phyloP scores from a whole-genome alignment of 805 yeast genomes.

The Ogataea haglerorum region DNA sequence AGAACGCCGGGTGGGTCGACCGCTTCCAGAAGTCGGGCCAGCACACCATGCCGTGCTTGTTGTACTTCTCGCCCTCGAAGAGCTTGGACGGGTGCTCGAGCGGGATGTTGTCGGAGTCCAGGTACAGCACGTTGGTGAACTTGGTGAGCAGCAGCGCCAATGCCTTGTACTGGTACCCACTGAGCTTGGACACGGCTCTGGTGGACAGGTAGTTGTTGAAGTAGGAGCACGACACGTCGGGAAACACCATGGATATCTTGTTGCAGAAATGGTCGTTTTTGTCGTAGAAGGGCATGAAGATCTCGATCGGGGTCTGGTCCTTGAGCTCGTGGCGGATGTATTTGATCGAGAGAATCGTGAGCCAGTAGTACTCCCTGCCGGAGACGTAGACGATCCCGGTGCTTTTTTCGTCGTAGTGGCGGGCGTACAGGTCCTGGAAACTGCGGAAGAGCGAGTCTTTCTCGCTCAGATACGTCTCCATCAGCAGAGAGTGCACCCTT shows the following conservation, averaged over 20 bases:
- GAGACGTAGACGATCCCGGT: constrained; percentile 32
- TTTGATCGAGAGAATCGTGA: constrained; percentile 31
- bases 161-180: constrained; percentile 49
- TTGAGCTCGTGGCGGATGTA: constrained; percentile 27
- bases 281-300: constrained; percentile 44
- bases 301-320: constrained; percentile 42
- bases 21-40: constrained; percentile 74
- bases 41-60: constrained; percentile 43
- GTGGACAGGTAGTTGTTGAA: constrained; percentile 34
- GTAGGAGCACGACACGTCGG: constrained; percentile 41
- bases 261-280: constrained; percentile 46
- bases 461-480: constrained; percentile 16
- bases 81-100: constrained; percentile 38
- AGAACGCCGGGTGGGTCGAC: constrained; percentile 55
- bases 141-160: constrained; percentile 44
- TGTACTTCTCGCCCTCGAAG: constrained; percentile 42
- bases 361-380: constrained; percentile 29
- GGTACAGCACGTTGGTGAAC: constrained; percentile 44
- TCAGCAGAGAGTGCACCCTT: constrained; percentile 20
- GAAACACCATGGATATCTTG: constrained; percentile 35
- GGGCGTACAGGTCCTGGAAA: constrained; percentile 8
- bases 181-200: constrained; percentile 11
- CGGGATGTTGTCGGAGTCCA: constrained; percentile 51
- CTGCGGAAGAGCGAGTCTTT: constrained; percentile 14
- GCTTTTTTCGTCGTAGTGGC: constrained; percentile 13